Evolutionary conservation across 768 basidiomycete species (phyloP), one percentile per base, ranked within the genome.

Genomic region (Lactifluus pinguis): DNA sequence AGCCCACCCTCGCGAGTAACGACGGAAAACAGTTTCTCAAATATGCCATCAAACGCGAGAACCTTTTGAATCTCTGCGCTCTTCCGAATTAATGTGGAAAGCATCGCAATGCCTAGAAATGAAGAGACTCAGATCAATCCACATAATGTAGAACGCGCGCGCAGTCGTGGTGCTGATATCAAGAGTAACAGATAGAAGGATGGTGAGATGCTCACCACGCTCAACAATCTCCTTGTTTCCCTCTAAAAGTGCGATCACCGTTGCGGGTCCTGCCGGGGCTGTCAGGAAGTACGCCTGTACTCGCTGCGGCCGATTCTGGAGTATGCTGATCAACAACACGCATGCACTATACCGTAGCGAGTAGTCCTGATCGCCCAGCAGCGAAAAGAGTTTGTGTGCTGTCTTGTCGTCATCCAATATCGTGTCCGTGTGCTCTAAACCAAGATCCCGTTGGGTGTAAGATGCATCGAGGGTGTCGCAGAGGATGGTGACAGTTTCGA

Each of bases 41-140:
- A 98, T 1, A 90, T 91, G 19, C 97, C 94, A 67, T 94, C 93
- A 67, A 99, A 99, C 0, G 95, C 93, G 49, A 98, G 83, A 34
- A 98, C 85, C 73, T 98, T 98, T 69, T 98, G 95, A 39, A 99
- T 90, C 71, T 98, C 92, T 36, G 89, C 83, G 67, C 89, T 98
- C 66, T 94, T 88, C 0, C 84, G 83, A 41, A 89, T 83, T 14
- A 99, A 77, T 6, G 84, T 76, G 63, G 95, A 89, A 38, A 94
- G 79, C 74, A 95, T 83, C 15, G 77, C 42, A 97, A 83, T 25
- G 85, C 87, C 80, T 98, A 92, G 91, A 74, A 67, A 65, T 49
- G 7, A 50, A 48, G 49, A 13, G 2, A 66, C 4, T 19, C 44
- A 8, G 4, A 56, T 52, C 21, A 63, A 44, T 39, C 47, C 50